A percentile compares a stretch with the other conserved stretches of the same genome.
phyloP scores from a whole-genome alignment of 768 basidiomycete genomes.

The Daedaleopsis nitida region DNA sequence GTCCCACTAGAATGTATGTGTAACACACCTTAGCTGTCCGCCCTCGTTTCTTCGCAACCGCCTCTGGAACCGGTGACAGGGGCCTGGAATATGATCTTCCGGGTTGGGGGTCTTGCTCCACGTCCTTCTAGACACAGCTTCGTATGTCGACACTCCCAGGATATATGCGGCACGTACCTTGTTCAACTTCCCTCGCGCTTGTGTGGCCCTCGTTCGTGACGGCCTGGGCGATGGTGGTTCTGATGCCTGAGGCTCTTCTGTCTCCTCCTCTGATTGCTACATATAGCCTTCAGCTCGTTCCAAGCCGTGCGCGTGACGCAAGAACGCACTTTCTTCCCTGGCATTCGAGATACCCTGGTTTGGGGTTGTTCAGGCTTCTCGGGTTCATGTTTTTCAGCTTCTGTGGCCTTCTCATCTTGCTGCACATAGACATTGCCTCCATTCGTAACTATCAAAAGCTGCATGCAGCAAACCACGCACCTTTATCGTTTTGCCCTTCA shows the following conservation, averaged over 20 bases:
- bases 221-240: background rate
- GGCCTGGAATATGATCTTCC: background rate
- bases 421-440: too few species aligned
- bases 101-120: constrained; percentile 12
- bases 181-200: too few species aligned
- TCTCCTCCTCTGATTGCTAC: too few species aligned
- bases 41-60: constrained; percentile 2
- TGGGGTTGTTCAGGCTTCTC: background rate
- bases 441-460: too few species aligned
- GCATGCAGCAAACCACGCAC: background rate
- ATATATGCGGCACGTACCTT: too few species aligned
- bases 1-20: background rate
- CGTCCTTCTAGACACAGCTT: background rate
- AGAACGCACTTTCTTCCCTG: background rate
- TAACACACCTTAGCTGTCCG: constrained; percentile 1
- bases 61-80: background rate
- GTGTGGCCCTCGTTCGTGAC: background rate
- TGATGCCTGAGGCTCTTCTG: background rate
- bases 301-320: background rate
- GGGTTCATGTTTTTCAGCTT: too few species aligned
- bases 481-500: background rate
- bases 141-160: too few species aligned
- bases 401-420: too few species aligned
- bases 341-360: background rate
- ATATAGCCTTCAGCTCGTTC: too few species aligned